These are phyloP conservation scores for Otatea glauca DNA, from an alignment of 176 grass and related monocot genomes.

Conservation along the genomic window DNA sequence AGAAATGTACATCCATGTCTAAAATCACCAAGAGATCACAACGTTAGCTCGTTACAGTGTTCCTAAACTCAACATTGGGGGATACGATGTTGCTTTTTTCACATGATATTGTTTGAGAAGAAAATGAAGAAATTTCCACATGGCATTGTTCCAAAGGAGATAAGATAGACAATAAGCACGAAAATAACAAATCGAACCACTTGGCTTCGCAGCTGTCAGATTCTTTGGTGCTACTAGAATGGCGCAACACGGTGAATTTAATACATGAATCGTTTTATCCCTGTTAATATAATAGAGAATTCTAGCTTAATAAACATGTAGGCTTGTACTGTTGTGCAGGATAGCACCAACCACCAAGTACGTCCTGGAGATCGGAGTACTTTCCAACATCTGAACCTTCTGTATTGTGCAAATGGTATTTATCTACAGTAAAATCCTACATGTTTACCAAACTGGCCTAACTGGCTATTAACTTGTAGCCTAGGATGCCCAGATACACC, in stretches of 20 bases:
- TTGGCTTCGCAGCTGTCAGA: conserved; percentile 56
- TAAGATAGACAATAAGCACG: conserved; percentile 7
- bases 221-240: conserved; percentile 37
- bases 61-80: neutral
- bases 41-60: neutral
- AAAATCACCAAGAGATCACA: conserved; percentile 38
- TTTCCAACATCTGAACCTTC: conserved; percentile 43
- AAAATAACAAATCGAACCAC: conserved; percentile 24
- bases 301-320: conserved; percentile 8
- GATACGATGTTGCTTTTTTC: conserved; percentile 5
- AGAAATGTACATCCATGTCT: conserved; percentile 99
- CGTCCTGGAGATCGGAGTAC: conserved; percentile 7
- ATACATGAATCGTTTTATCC: conserved; percentile 13
- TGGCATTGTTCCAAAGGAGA: conserved; percentile 37
- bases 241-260: neutral
- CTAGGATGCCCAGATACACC: too few species aligned
- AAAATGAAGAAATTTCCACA: conserved; percentile 39
- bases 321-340: neutral
- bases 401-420: neutral
- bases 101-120: conserved; percentile 33
- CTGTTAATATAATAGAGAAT: neutral
- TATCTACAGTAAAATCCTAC: neutral
- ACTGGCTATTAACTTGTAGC: neutral
- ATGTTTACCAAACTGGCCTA: neutral
- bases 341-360: conserved; percentile 12